These are phyloP conservation scores for Citrus australasica DNA, from an alignment of 345 rosid genomes.

Conservation along the genomic window DNA sequence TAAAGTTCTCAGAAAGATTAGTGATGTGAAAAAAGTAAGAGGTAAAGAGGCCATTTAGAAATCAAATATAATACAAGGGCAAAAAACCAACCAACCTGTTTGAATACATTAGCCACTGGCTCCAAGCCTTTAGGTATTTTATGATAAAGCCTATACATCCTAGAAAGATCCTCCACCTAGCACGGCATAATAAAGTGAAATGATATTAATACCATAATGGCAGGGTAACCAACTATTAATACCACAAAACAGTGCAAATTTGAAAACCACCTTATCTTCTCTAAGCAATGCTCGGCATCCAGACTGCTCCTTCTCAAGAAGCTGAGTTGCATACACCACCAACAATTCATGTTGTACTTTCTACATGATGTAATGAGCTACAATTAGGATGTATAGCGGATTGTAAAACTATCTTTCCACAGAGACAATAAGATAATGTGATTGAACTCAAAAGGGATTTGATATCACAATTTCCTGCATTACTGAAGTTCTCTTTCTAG, in stretches of 20 bases:
- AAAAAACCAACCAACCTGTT: constrained; percentile 55
- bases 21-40: background rate
- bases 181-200: background rate
- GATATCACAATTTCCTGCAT: background rate
- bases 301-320: constrained; percentile 88
- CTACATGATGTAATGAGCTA: constrained; percentile 34
- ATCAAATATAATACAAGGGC: background rate
- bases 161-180: constrained; percentile 89
- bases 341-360: constrained; percentile 88
- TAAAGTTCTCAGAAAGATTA: constrained; percentile 4
- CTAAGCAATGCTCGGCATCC: constrained; percentile 86
- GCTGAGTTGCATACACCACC: constrained; percentile 56
- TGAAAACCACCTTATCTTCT: constrained; percentile 74
- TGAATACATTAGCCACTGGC: constrained; percentile 76
- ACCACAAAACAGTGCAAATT: background rate
- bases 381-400: background rate
- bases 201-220: background rate
- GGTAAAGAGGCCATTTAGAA: background rate
- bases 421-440: background rate
- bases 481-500: background rate
- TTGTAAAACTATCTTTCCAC: background rate
- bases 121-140: constrained; percentile 75
- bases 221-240: background rate
- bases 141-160: constrained; percentile 91
- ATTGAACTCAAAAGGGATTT: background rate